These are phyloP conservation scores for Sanghuangporus weigelae DNA, from an alignment of 1,284 basidiomycete species.

Conservation along the genomic window DNA sequence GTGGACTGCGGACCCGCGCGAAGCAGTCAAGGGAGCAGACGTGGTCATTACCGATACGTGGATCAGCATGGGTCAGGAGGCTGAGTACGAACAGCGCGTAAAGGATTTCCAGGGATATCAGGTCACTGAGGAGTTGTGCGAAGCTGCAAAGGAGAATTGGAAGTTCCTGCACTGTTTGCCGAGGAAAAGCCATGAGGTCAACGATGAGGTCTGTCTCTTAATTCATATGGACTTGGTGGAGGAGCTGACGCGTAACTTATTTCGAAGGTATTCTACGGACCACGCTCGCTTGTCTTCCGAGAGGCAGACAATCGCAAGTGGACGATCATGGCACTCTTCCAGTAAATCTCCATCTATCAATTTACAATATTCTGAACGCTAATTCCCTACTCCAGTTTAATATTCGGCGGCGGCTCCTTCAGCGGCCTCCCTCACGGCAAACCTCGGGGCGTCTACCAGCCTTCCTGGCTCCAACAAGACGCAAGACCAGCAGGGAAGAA, in stretches of 20 bases:
- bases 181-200: slow-evolving; percentile 88
- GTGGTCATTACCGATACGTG: slow-evolving; percentile 96
- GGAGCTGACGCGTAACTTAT: background rate
- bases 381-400: background rate
- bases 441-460: background rate
- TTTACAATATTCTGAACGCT: background rate
- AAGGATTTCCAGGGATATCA: slow-evolving; percentile 92
- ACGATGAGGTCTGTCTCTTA: slow-evolving; percentile 74
- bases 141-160: slow-evolving; percentile 78
- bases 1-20: slow-evolving; percentile 76
- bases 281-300: slow-evolving; percentile 69
- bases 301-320: slow-evolving; percentile 88
- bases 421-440: background rate
- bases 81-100: slow-evolving; percentile 85
- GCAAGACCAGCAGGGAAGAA: background rate
- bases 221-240: background rate
- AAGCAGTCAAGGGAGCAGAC: slow-evolving; percentile 88
- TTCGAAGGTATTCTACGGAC: slow-evolving; percentile 67
- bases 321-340: slow-evolving; percentile 88
- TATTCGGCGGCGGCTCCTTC: background rate
- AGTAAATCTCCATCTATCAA: slow-evolving; percentile 46
- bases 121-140: slow-evolving; percentile 83
- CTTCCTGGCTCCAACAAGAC: background rate
- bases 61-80: slow-evolving; percentile 99
- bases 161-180: slow-evolving; percentile 97